These are phyloP conservation scores for Paecilomyces niveus DNA, from an alignment of 2,329 filamentous ascomycete species.

Conservation along the genomic window DNA sequence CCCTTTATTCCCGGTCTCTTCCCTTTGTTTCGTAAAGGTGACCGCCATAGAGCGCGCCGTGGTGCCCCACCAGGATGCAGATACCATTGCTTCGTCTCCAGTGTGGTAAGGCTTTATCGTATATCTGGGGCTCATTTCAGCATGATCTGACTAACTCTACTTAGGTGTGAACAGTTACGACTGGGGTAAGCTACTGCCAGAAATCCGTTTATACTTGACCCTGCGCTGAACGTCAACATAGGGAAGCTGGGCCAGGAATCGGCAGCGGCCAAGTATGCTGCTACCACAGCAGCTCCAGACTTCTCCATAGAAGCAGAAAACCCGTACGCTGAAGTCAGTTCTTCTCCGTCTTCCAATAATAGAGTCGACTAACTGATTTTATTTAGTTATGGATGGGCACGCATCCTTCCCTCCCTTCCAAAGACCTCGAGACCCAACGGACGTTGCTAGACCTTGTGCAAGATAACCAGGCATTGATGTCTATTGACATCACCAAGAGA, in stretches of 20 bases:
- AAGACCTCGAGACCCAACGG: slow-evolving; percentile 74
- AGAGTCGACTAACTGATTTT: slow-evolving; percentile 4
- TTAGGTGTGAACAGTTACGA: slow-evolving; percentile 94
- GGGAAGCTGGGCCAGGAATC: slow-evolving; percentile 83
- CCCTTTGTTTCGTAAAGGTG: slow-evolving; percentile 2
- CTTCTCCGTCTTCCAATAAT: neutral
- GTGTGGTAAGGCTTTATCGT: slow-evolving; percentile 40
- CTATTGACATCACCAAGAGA: slow-evolving; percentile 61
- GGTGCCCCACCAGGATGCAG: slow-evolving; percentile 47
- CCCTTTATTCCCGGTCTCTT: neutral
- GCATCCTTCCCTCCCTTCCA: slow-evolving; percentile 91
- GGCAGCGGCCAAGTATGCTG: slow-evolving; percentile 81
- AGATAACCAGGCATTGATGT: slow-evolving; percentile 79
- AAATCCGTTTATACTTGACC: slow-evolving; percentile 19
- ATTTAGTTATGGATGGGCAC: slow-evolving; percentile 96
- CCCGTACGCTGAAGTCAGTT: slow-evolving; percentile 81
- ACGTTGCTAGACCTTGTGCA: slow-evolving; percentile 80
- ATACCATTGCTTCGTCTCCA: slow-evolving; percentile 74
- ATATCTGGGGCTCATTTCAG: neutral
- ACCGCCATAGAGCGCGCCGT: neutral
- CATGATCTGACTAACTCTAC: slow-evolving; percentile 2
- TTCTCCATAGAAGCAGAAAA: slow-evolving; percentile 77
- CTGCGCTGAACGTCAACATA: slow-evolving; percentile 31
- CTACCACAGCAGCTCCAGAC: slow-evolving; percentile 68
- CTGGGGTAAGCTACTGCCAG: slow-evolving; percentile 59